phyloP scores from a whole-genome alignment of 306 rosid species.

The Nissolia schottii region DNA sequence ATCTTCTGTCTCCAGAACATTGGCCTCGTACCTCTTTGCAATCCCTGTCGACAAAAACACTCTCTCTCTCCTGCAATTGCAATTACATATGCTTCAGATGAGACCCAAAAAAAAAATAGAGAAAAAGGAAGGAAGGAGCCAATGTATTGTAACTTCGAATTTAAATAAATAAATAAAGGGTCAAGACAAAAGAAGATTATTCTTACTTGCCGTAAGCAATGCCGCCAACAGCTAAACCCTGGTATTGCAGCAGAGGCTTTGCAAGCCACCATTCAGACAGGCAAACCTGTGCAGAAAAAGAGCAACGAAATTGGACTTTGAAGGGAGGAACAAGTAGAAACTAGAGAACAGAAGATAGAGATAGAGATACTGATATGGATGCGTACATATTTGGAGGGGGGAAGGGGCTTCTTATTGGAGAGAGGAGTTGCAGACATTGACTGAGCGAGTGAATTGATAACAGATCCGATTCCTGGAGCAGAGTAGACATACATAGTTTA shows the following conservation, averaged over 20 bases:
- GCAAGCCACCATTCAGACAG: constrained; percentile 43
- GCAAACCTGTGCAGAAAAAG: constrained; percentile 14
- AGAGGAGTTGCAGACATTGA: not conserved
- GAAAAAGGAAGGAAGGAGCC: no score
- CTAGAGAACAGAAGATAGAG: not conserved
- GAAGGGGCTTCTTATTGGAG: not conserved
- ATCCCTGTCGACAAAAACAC: constrained; percentile 23
- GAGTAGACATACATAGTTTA: no score
- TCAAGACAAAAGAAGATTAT: not conserved
- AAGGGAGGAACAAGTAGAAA: no score
- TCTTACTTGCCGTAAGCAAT: constrained; percentile 28
- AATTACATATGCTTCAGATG: no score
- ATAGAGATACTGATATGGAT: no score
- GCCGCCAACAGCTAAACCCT: constrained; percentile 39
- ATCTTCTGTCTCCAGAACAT: constrained; percentile 33
- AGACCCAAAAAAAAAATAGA: no score
- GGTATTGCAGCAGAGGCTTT: constrained; percentile 7
- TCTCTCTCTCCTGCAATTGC: constrained; percentile 24
- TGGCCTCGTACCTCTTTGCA: constrained; percentile 32
- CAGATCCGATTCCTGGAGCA: not conserved
- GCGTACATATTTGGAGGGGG: not conserved
- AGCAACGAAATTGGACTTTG: not conserved
- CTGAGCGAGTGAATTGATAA: not conserved
- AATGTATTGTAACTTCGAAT: not conserved
- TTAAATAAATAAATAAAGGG: not conserved